These are phyloP conservation scores for Globisporangium alternatum DNA, from an alignment of 352 stramenopile species.

Conservation along the genomic window DNA sequence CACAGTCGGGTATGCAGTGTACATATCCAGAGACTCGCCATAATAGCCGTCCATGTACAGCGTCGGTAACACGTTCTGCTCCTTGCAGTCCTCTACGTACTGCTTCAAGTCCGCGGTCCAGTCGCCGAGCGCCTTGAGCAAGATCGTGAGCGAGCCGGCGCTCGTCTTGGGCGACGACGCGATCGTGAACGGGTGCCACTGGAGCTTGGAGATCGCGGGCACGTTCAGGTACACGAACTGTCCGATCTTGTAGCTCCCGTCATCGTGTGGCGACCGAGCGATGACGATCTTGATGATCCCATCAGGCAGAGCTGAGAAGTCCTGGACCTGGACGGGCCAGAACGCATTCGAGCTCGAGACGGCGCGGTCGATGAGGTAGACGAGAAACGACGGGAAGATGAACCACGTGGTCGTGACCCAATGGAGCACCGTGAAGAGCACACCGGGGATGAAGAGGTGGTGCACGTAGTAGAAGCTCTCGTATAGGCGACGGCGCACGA, in stretches of 20 bases:
- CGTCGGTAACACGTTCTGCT: slow-evolving; percentile 18
- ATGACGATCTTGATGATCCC: slow-evolving; percentile 40
- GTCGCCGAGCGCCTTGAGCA: slow-evolving; percentile 40
- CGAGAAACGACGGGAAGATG: slow-evolving; percentile 32
- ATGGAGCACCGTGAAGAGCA: slow-evolving; percentile 40
- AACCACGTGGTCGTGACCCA: slow-evolving; percentile 32
- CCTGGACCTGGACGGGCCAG: slow-evolving; percentile 26
- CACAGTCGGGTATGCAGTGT: slow-evolving; percentile 35
- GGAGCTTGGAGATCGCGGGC: slow-evolving; percentile 38
- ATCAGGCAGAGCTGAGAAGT: slow-evolving; percentile 21
- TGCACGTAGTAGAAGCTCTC: slow-evolving; percentile 46
- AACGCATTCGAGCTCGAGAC: slow-evolving; percentile 24
- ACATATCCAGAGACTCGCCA: slow-evolving; percentile 27
- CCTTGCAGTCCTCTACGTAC: slow-evolving; percentile 35
- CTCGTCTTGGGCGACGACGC: slow-evolving; percentile 30
- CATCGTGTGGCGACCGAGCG: slow-evolving; percentile 13
- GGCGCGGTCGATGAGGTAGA: slow-evolving; percentile 37
- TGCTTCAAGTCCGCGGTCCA: slow-evolving; percentile 31
- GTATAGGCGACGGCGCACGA: slow-evolving; percentile 39
- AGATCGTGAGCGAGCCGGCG: slow-evolving; percentile 27
- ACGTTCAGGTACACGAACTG: slow-evolving; percentile 52
- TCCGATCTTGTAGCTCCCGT: slow-evolving; percentile 29
- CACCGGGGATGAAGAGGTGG: slow-evolving; percentile 30
- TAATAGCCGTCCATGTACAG: slow-evolving; percentile 53
- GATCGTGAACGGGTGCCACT: slow-evolving; percentile 58